These are phyloP conservation scores for Tulasnella sp. DNA, from an alignment of 768 basidiomycete genomes.

Conservation along the genomic window DNA sequence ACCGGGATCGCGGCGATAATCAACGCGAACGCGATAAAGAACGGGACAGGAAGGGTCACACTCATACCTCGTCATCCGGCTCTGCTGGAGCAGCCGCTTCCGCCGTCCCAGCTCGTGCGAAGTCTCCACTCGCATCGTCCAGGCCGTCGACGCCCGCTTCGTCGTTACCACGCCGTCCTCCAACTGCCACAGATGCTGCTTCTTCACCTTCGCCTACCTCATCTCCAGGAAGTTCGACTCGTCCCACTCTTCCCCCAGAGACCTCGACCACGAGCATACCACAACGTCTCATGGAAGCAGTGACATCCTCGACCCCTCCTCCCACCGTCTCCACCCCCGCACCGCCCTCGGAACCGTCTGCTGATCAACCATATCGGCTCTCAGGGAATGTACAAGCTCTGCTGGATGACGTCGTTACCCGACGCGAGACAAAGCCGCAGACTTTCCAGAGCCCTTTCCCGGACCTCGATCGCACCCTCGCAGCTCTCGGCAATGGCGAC, in stretches of 20 bases:
- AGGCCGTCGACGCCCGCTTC: conserved; percentile 47
- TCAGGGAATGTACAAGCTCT: conserved; percentile 83
- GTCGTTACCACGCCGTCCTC: conserved; percentile 40
- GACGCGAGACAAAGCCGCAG: conserved; percentile 59
- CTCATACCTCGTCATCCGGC: conserved; percentile 26
- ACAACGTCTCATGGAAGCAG: conserved; percentile 48
- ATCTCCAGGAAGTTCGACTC: conserved; percentile 43
- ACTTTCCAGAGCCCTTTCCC: conserved; percentile 70
- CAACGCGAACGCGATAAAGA: conserved; percentile 19
- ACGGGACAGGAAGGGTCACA: conserved; percentile 27
- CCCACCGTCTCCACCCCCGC: conserved; percentile 29
- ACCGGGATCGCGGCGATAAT: conserved; percentile 3
- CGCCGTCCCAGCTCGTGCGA: conserved; percentile 4
- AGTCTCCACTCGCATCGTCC: conserved; percentile 41
- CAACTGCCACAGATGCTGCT: conserved; percentile 11
- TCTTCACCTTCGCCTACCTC: neutral
- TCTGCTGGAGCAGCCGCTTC: conserved; percentile 10
- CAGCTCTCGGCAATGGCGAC: conserved; percentile 66
- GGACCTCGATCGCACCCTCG: conserved; percentile 83
- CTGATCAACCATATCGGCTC: conserved; percentile 72
- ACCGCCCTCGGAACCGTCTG: conserved; percentile 55
- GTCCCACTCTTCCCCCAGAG: conserved; percentile 50
- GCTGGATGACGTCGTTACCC: conserved; percentile 77
- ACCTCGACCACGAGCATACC: conserved; percentile 38
- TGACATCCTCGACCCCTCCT: conserved; percentile 28